Evolutionary conservation across 169 alveolate species (phyloP).

Genomic region (Plasmodium cynomolgi): DNA sequence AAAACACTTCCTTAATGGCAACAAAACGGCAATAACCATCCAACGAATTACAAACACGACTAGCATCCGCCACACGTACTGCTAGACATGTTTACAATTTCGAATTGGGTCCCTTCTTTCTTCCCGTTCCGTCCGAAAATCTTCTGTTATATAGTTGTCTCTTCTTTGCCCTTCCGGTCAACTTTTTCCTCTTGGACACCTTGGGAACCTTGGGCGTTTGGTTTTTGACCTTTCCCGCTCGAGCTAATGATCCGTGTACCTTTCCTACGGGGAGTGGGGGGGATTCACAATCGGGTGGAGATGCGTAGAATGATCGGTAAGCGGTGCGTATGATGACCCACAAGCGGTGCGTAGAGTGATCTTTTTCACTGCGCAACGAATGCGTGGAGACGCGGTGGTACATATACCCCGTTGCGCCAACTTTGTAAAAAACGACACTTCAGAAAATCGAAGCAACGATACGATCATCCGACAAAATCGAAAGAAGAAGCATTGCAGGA

Average conservation of each 20-base stretch:
- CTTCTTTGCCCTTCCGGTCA: constrained; percentile 98
- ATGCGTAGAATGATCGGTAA: neutral
- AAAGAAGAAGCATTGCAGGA: neutral
- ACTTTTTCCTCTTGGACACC: constrained; percentile 95
- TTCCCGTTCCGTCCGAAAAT: constrained; percentile 90
- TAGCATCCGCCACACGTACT: neutral
- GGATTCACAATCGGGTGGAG: neutral
- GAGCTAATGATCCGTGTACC: constrained; percentile 98
- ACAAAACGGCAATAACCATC: neutral
- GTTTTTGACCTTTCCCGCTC: constrained; percentile 99
- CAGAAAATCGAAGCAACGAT: neutral
- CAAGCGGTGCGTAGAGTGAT: too few relatives aligned
- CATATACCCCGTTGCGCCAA: neutral
- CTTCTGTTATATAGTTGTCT: constrained; percentile 97
- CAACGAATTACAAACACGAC: neutral
- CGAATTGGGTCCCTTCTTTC: constrained; percentile 90
- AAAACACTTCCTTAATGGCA: neutral
- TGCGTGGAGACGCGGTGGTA: too few relatives aligned
- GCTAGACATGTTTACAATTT: constrained; percentile 45
- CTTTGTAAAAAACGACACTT: neutral
- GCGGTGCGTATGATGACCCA: too few relatives aligned
- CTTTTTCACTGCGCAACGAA: too few relatives aligned
- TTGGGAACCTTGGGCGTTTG: constrained; percentile 98
- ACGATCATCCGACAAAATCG: neutral
- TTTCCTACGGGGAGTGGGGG: constrained; percentile 76